Conservation (phyloP, 768 basidiomycete genomes). For the Russula dissimulans region DNA sequence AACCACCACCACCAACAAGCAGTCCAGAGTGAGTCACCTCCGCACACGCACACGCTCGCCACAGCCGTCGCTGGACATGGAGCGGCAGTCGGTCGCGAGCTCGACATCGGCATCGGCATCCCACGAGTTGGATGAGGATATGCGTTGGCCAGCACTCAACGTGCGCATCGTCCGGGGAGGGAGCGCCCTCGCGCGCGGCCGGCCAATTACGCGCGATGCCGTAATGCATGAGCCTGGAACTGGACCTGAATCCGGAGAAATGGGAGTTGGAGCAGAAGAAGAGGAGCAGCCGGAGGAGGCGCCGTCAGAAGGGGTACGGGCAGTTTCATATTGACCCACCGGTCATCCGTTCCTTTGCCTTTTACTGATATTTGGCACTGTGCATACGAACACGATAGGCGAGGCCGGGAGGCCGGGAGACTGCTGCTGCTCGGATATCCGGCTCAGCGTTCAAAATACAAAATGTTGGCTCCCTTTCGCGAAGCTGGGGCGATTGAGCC, state of each 20-base stretch:
- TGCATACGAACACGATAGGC: neutral
- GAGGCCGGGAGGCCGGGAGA: neutral
- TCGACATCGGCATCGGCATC: constrained; percentile 27
- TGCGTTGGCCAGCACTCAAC: constrained; percentile 24
- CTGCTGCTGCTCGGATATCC: neutral
- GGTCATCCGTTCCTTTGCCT: too few relatives aligned
- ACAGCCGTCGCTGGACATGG: constrained; percentile 25
- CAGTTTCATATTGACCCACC: neutral
- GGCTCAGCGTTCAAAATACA: constrained; percentile 22
- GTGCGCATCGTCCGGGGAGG: constrained; percentile 25
- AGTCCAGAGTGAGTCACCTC: neutral
- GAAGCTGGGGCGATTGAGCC: constrained; percentile 28
- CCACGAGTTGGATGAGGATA: constrained; percentile 25
- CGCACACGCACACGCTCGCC: constrained; percentile 21
- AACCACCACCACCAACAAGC: constrained; percentile 20
- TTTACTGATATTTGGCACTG: neutral
- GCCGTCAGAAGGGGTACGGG: neutral
- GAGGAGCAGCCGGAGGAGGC: neutral
- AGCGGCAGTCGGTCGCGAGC: constrained; percentile 23
- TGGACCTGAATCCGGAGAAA: neutral
- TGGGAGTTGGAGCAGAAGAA: neutral
- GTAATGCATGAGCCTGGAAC: neutral
- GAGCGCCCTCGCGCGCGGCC: constrained; percentile 18
- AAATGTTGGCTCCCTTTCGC: constrained; percentile 27
- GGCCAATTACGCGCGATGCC: constrained; percentile 10